phyloP scores from a whole-genome alignment of 495 filamentous ascomycete species.

The Elaphomyces granulatus region DNA sequence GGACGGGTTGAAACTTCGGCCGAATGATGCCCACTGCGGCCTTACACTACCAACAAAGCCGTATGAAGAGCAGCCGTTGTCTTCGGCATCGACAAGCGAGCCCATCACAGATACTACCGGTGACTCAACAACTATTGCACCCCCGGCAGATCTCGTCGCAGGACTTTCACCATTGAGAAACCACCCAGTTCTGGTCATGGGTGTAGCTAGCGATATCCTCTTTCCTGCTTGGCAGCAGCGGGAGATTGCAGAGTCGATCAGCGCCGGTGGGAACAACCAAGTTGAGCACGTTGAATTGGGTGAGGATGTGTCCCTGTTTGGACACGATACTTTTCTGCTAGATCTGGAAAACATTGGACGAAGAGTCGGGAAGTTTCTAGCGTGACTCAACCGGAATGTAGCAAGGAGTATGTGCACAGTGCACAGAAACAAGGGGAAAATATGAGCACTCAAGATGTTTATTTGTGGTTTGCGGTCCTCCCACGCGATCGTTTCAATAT shows the following conservation, averaged over 20 bases:
- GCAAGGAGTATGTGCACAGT: no score
- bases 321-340: slow-evolving; percentile 91
- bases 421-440: no score
- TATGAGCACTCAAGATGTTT: no score
- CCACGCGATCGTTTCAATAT: no score
- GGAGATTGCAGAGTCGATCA: slow-evolving; percentile 78
- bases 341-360: slow-evolving; percentile 88
- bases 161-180: slow-evolving; percentile 58
- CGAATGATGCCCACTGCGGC: slow-evolving; percentile 45
- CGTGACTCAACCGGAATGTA: no score
- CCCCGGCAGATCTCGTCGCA: slow-evolving; percentile 62
- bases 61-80: slow-evolving; percentile 70
- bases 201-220: slow-evolving; percentile 88
- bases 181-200: slow-evolving; percentile 75
- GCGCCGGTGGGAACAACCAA: slow-evolving; percentile 54
- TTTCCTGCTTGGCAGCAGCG: slow-evolving; percentile 98
- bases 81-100: slow-evolving; percentile 13
- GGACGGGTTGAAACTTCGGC: slow-evolving; percentile 12
- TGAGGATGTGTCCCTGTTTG: slow-evolving; percentile 83
- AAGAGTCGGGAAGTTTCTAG: slow-evolving; percentile 62
- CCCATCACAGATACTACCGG: slow-evolving; percentile 14
- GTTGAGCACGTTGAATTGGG: slow-evolving; percentile 85
- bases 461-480: background rate
- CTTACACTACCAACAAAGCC: slow-evolving; percentile 74
- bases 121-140: slow-evolving; percentile 19